Evolutionary conservation across 139 green algal species (phyloP).

Genomic region (Coelastrella sp.): DNA sequence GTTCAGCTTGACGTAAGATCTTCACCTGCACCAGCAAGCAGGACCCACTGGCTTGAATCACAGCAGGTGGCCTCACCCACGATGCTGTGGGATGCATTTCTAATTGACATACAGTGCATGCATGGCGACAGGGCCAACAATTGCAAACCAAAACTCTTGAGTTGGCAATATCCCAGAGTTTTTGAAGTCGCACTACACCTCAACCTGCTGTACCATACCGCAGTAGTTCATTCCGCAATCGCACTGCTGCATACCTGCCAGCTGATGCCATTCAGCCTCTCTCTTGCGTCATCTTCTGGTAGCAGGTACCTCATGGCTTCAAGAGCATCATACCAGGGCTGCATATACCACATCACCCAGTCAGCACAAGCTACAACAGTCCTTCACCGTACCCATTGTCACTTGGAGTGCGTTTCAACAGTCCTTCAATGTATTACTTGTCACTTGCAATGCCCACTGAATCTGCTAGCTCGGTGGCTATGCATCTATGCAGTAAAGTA

Average conservation of each 20-base stretch:
- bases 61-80: not conserved
- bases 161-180: too few species aligned
- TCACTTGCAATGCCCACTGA: not conserved
- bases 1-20: too few species aligned
- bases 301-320: conserved; percentile 69
- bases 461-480: not conserved
- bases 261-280: conserved; percentile 60
- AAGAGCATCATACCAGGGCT: conserved; percentile 80
- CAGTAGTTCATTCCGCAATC: too few species aligned
- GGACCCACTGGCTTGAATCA: not conserved
- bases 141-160: too few species aligned
- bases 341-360: conserved; percentile 2
- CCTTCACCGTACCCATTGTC: too few species aligned
- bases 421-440: not conserved
- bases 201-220: not conserved
- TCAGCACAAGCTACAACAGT: not conserved
- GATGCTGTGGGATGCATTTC: too few species aligned
- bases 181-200: too few species aligned
- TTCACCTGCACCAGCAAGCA: too few species aligned
- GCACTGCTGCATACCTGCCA: conserved; percentile 57
- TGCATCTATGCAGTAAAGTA: not conserved
- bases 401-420: too few species aligned
- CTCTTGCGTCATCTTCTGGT: conserved; percentile 67
- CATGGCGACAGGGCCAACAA: too few species aligned
- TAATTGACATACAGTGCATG: too few species aligned